Evolutionary conservation across 352 stramenopile species (phyloP), one percentile per base, ranked within the genome.

Genomic region (Globisporangium uncinulatum): DNA sequence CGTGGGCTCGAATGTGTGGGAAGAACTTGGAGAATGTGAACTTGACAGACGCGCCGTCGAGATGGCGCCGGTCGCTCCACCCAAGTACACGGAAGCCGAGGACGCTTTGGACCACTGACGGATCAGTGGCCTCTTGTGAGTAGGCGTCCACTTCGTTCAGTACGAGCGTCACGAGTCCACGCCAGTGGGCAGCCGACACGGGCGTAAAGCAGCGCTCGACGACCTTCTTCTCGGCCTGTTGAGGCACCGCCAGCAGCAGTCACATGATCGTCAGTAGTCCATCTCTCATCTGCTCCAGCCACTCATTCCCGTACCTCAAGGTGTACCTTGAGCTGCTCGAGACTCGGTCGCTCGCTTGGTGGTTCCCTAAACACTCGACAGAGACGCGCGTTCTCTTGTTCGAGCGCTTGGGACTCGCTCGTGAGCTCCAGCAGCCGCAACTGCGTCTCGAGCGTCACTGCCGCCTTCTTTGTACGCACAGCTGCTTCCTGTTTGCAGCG

Each of bases 21-120:
- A 78, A 83, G n/a, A 59, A 53, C 61, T 83, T 78, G 52, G 75
- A 73, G 52, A 83, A 61, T 45, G 69, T 78, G 57, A 83, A 78
- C 56, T 74, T 74, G 46, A 80, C 63, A 4, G 63, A 68, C 6
- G 65, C 60, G 44, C 73, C 61, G 48, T 82, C 65, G 13, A 82
- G 53, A 21, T 67, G 63, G 21, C 70, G 67, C 48, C 66, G 64
- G 45, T 82, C 72, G 13, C 58, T 69, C 72, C 72, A 82, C 13
- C 72, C 72, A 57, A 82, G 63, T n/a, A 79, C 70, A 29, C 67
- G 73, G 46, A 79, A 55, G 24, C 63, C 70, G 8, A 70, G 62
- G 0, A 44, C 56, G 31, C 69, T 42, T 4, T 29, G 24, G 24
- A 29, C 24, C 56, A 80, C 73, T 6, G 63, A 64, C 44, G 69